Evolutionary conservation across 305 asterid genomes (phyloP).

Genomic region (Fraxinus sp.): DNA sequence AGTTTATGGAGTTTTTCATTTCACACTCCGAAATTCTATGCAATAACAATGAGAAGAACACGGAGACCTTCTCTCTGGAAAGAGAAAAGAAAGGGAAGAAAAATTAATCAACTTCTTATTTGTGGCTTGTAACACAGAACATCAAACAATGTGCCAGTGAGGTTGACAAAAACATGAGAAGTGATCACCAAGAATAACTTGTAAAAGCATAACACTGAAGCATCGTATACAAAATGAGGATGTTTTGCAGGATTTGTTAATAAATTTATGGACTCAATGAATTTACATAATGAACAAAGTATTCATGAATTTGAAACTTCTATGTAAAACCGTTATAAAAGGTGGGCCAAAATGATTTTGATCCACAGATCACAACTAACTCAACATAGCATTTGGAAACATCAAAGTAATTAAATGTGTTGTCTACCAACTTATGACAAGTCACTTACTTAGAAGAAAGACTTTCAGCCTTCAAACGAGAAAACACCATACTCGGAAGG

Average conservation of each 20-base stretch:
- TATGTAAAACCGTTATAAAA: neutral
- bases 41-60: conserved; percentile 58
- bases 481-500: conserved; percentile 37
- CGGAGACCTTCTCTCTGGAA: conserved; percentile 80
- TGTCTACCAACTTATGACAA: conserved; percentile 6
- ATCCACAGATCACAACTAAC: neutral
- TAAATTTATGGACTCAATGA: neutral
- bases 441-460: conserved; percentile 66
- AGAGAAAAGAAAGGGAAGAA: conserved; percentile 23
- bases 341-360: neutral
- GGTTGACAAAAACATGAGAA: neutral
- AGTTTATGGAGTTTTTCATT: conserved; percentile 27
- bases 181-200: neutral
- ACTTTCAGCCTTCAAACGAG: conserved; percentile 50
- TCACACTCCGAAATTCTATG: conserved; percentile 48
- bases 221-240: conserved; percentile 2
- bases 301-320: neutral
- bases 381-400: neutral
- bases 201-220: neutral
- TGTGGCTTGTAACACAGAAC: conserved; percentile 5
- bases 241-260: neutral
- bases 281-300: neutral
- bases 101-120: conserved; percentile 15
- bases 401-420: conserved; percentile 10
- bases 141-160: conserved; percentile 14